A percentile compares a stretch with the other conserved stretches of the same genome.
These are phyloP conservation scores for Cladobotryum mycophilum DNA, from an alignment of 2,329 filamentous ascomycete species.

Conservation along the genomic window DNA sequence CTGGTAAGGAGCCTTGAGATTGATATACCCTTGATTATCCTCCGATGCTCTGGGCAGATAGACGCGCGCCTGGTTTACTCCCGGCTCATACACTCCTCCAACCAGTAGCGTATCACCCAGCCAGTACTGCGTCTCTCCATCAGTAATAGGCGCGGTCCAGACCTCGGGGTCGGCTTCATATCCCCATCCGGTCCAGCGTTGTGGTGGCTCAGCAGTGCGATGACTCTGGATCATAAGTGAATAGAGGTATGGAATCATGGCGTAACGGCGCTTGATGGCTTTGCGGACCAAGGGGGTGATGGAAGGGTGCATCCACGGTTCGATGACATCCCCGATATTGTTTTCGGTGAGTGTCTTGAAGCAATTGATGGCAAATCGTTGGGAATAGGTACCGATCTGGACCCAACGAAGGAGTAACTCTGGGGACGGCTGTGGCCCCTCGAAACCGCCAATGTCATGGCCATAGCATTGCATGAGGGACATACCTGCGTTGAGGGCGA, in stretches of 20 bases:
- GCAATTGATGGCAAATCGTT: slow-evolving; percentile 71
- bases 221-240: slow-evolving; percentile 58
- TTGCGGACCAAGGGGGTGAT: slow-evolving; percentile 56
- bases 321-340: slow-evolving; percentile 64
- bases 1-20: slow-evolving; percentile 55
- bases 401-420: slow-evolving; percentile 69
- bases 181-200: slow-evolving; percentile 69
- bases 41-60: slow-evolving; percentile 57
- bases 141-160: slow-evolving; percentile 54
- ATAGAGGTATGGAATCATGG: slow-evolving; percentile 66
- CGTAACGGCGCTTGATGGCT: slow-evolving; percentile 64
- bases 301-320: slow-evolving; percentile 71
- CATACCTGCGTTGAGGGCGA: slow-evolving; percentile 62
- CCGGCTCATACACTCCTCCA: slow-evolving; percentile 60
- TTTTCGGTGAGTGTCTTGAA: slow-evolving; percentile 68
- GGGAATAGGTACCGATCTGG: slow-evolving; percentile 63
- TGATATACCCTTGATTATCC: slow-evolving; percentile 53
- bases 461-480: slow-evolving; percentile 64
- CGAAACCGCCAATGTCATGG: slow-evolving; percentile 70
- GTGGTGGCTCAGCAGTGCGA: slow-evolving; percentile 53
- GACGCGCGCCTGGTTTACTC: slow-evolving; percentile 45
- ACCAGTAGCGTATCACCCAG: slow-evolving; percentile 61
- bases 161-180: slow-evolving; percentile 61
- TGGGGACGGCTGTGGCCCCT: slow-evolving; percentile 64
- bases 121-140: slow-evolving; percentile 68